Percentiles rank a stretch among this genome's conserved stretches.
These are phyloP conservation scores for Camellia oleifera DNA, from an alignment of 179 eudicot species.

Conservation along the genomic window DNA sequence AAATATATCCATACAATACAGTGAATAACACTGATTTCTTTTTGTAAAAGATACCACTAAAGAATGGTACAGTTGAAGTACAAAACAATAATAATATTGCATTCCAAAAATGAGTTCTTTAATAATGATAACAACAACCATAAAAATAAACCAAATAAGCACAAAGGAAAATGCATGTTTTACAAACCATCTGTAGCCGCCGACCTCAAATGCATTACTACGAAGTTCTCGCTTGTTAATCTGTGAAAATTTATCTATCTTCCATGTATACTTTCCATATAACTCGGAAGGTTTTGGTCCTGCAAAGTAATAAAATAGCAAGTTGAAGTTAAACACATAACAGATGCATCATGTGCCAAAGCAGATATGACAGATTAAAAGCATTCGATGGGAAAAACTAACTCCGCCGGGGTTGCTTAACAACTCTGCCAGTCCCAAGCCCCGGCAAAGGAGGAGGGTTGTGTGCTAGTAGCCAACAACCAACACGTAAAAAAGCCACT, in stretches of 20 bases:
- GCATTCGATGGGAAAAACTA: background rate
- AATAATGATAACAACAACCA: too few relatives aligned
- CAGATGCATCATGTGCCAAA: background rate
- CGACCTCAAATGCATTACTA: constrained; percentile 84
- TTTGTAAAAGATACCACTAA: too few relatives aligned
- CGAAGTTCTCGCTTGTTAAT: constrained; percentile 94
- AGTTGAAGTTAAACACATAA: constrained; percentile 1
- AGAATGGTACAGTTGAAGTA: too few relatives aligned
- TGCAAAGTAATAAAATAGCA: constrained; percentile 23
- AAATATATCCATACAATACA: too few relatives aligned
- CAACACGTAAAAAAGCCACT: too few relatives aligned
- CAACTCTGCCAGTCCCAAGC: too few relatives aligned
- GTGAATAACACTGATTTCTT: too few relatives aligned
- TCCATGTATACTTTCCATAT: constrained; percentile 88
- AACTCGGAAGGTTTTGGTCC: constrained; percentile 81
- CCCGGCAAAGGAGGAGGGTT: too few relatives aligned
- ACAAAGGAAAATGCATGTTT: background rate
- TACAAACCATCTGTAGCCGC: constrained; percentile 79
- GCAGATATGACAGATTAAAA: background rate
- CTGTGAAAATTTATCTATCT: constrained; percentile 83
- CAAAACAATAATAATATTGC: too few relatives aligned
- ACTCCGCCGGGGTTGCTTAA: too few relatives aligned
- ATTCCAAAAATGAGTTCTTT: too few relatives aligned
- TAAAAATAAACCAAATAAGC: background rate
- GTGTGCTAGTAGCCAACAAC: too few relatives aligned